These are phyloP conservation scores for Juncus effusus DNA, from an alignment of 176 grass and related monocot genomes.

Conservation along the genomic window DNA sequence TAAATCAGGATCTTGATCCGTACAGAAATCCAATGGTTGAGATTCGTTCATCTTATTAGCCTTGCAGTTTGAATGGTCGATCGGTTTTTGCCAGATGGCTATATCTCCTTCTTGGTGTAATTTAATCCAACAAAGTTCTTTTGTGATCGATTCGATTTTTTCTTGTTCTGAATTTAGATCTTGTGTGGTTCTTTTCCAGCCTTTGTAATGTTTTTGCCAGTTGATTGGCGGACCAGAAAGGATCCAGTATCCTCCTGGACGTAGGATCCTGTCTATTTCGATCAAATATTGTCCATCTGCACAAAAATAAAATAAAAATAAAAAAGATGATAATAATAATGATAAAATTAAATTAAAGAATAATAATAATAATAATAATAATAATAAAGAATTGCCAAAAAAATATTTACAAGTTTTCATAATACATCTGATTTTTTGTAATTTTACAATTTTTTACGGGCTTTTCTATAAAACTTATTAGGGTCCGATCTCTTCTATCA, in stretches of 20 bases:
- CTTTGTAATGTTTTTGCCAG: conserved; percentile 25
- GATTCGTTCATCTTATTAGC: background rate
- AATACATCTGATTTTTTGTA: no score
- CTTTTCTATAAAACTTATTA: no score
- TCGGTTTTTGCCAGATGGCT: conserved; percentile 31
- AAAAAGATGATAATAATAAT: no score
- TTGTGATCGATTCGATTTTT: conserved; percentile 23
- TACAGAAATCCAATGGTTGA: conserved; percentile 11
- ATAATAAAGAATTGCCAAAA: no score
- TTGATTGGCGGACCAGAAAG: conserved; percentile 32
- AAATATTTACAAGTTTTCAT: no score
- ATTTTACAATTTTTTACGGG: no score
- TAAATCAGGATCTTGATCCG: conserved; percentile 34
- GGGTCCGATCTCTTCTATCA: no score
- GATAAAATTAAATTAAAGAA: no score
- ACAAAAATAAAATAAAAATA: no score
- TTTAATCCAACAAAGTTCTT: conserved; percentile 35
- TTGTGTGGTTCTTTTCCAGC: conserved; percentile 21
- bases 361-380: no score
- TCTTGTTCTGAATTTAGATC: conserved; percentile 28
- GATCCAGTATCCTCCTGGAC: conserved; percentile 13
- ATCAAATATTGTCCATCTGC: no score
- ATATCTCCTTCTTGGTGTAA: conserved; percentile 23
- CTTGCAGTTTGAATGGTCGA: conserved; percentile 29
- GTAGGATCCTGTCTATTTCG: no score